Base-by-base conservation (phyloP, 2,329 filamentous ascomycete genomes). In the Arthrobotrys sphaeroides region DNA sequence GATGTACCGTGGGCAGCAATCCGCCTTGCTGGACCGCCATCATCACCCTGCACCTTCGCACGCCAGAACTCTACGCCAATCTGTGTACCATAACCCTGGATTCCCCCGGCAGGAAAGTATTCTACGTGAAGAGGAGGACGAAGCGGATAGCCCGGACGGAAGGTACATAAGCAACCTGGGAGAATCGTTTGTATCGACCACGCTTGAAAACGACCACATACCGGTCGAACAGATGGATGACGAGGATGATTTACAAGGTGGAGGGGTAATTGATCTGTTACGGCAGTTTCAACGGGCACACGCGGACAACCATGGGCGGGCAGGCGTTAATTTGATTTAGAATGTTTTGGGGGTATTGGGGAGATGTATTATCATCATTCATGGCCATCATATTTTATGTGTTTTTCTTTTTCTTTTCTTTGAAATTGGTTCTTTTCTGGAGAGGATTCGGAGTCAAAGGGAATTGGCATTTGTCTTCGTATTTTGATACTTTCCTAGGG, bases 21-120 rank as follows among this genome's bases (percentile, higher is more conserved):
- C 90, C 0, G 87, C 91, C 78, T 84, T 94, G 1, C 84, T 94
- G 1, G 91, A 94, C 82, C 89, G 90, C 1, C 90, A 91, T 80
- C 89, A 94, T 76, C 90, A 93, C 75, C 91, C 90, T 4, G 84
- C 85, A 0, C 83, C 84, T 1, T 84, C 86, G 7, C 83, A 77
- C 42, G 69, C 81, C 79, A 84, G 78, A 83, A 83, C 70, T 82
- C 84, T 80, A 61, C 79, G 83, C 81, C 61, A 85, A 85, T 78
- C 85, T 83, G 55, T 84, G 81, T 33, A 87, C 84, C 77, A 83
- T 36, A 74, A 74, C 28, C 62, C 70, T 5, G 36, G 26, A 49
- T 49, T 74, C 28, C 53, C 70, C 80, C 53, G 85, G 83, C 78
- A 73, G 13, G 88, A 86, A 78, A 87, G 87, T 5, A 87, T 90